phyloP scores from a whole-genome alignment of 208 protist genomes.

The Trypanosoma platydactyli region DNA sequence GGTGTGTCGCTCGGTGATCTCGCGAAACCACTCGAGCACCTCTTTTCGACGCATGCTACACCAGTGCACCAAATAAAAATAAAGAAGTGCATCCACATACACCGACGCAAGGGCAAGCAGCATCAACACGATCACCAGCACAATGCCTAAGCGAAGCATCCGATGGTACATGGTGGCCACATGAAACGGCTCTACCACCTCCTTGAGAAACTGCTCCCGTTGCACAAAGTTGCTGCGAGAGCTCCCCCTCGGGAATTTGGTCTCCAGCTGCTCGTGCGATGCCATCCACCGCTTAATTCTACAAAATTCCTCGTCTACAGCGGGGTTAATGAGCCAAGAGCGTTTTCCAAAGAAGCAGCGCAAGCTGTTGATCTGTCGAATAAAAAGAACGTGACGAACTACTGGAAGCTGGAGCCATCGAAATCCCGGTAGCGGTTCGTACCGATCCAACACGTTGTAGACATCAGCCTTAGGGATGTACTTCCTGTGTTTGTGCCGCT shows the following conservation, averaged over 20 bases:
- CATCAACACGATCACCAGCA: slow-evolving; percentile 37
- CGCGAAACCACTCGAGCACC: slow-evolving; percentile 63
- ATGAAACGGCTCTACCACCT: slow-evolving; percentile 73
- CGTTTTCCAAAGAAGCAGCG: slow-evolving; percentile 39
- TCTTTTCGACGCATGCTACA: slow-evolving; percentile 36
- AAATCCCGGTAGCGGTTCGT: slow-evolving; percentile 49
- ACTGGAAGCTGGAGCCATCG: slow-evolving; percentile 81
- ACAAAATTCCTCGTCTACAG: slow-evolving; percentile 69
- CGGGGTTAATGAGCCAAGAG: slow-evolving; percentile 79
- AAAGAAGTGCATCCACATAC: slow-evolving; percentile 61
- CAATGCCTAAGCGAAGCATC: slow-evolving; percentile 51
- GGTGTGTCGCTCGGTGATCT: slow-evolving; percentile 57
- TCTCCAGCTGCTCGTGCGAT: slow-evolving; percentile 16
- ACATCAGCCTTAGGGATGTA: slow-evolving; percentile 76
- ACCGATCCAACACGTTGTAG: slow-evolving; percentile 54
- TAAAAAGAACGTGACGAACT: slow-evolving; percentile 69
- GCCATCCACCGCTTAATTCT: slow-evolving; percentile 63
- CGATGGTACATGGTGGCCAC: slow-evolving; percentile 86
- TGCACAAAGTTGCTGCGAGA: slow-evolving; percentile 47
- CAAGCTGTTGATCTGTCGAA: slow-evolving; percentile 67
- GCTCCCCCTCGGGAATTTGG: slow-evolving; percentile 8
- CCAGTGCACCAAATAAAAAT: slow-evolving; percentile 59
- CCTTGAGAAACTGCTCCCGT: slow-evolving; percentile 71
- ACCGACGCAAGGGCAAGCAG: slow-evolving; percentile 48
- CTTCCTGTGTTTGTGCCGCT: slow-evolving; percentile 70